Base-by-base conservation (phyloP, 805 yeast genomes). In the Yarrowia phangngaensis region DNA sequence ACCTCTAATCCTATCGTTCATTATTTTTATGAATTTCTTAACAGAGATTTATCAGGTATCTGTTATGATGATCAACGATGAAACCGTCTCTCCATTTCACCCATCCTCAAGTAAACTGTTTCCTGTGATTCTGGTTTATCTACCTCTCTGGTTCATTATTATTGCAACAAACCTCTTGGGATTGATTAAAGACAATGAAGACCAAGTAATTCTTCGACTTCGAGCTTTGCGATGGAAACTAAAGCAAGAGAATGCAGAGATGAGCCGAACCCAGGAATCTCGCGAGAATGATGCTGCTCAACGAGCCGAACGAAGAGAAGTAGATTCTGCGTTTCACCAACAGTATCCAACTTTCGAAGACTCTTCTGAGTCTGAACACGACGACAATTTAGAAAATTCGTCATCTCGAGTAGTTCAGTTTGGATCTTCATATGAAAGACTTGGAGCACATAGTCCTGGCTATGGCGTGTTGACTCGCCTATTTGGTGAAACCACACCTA, bases 111-210 rank as follows among this genome's bases (percentile, higher is more conserved):
- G 52, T 36, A 29, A 59, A 9, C 48, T 34, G 8, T 54, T 56
- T 15, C 56, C 61, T 8, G 58, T 51, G 1, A 17, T 57, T 4
- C 38, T 58, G 56, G 61, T 57, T 11, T 60, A 59, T 41, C 27
- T 59, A 13, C 64, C 63, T 5, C 32, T 55, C 8, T 20, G 59
- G 24, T 51, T 54, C 17, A 43, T 59, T 4, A 53, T 54, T 4
- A 49, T 56, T n/a, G 47, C 52, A 34, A 49, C 57, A 51, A 60
- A 60, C 36, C 20, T 58, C 19, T 41, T 49, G 20, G 64, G 61
- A 5, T 48, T 54, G 17, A 47, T 36, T 14, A 34, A 56, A 22
- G 50, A 41, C 20, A 60, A 60, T 32, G 64, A 60, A 22, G 64
- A 60, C 27, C 47, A 43, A 27, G 51, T 59, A 7, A 51, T 60